phyloP scores from a whole-genome alignment of 179 eudicot genomes.

The Corrigiola litoralis region DNA sequence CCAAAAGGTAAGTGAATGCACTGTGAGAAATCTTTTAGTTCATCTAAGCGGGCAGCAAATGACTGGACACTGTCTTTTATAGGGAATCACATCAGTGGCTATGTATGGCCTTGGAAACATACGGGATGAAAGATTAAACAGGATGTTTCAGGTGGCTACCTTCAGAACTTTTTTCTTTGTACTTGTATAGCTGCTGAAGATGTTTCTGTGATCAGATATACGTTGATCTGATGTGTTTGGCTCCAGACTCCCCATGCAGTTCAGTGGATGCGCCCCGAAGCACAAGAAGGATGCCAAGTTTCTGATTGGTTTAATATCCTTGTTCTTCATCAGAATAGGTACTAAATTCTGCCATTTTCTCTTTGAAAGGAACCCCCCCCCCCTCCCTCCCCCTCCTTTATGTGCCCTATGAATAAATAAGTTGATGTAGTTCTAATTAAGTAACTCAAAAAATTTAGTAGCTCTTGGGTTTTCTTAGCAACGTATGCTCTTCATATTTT shows the following conservation, averaged over 20 bases:
- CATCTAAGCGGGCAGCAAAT: not conserved
- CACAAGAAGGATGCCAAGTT: constrained; percentile 71
- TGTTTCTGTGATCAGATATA: constrained; percentile 10
- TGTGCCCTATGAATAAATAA: not conserved
- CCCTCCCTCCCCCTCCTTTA: not conserved
- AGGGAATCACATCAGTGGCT: constrained; percentile 95
- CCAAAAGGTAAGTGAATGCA: constrained; percentile 55
- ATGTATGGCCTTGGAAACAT: constrained; percentile 97
- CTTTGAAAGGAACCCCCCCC: not conserved
- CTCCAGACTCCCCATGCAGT: constrained; percentile 97
- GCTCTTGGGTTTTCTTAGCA: constrained; percentile 2
- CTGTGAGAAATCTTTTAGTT: constrained; percentile 3
- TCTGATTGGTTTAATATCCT: constrained; percentile 98
- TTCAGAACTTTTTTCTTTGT: constrained; percentile 8
- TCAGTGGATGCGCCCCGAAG: constrained; percentile 99
- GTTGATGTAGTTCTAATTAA: constrained; percentile 1
- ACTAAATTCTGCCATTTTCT: constrained; percentile 7
- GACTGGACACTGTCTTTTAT: constrained; percentile 7
- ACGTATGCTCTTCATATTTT: constrained; percentile 8
- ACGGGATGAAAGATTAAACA: constrained; percentile 95
- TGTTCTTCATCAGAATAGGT: constrained; percentile 98
- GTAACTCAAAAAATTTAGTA: not conserved
- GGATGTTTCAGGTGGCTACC: constrained; percentile 93
- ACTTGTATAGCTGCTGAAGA: constrained; percentile 7
- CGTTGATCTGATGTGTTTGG: constrained; percentile 14